Evolutionary conservation across 1,139 yeast genomes (phyloP).

Genomic region (Wickerhamomyces sp.): DNA sequence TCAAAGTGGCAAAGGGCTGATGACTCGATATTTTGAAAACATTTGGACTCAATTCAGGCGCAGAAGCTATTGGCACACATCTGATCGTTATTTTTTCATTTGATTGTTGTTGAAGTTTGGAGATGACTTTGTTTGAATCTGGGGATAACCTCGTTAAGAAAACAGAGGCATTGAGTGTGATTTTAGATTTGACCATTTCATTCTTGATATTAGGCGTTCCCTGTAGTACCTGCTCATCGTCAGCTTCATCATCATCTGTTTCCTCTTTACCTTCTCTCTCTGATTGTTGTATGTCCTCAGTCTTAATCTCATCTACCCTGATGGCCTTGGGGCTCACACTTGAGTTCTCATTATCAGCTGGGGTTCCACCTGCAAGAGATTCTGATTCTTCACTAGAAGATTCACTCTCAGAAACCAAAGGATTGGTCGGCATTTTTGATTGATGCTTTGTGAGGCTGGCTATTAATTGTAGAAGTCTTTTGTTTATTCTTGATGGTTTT

Average conservation of each 20-base stretch:
- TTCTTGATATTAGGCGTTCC: constrained; percentile 11
- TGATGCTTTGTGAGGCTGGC: not conserved
- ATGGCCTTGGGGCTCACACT: not conserved
- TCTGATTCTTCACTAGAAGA: constrained; percentile 10
- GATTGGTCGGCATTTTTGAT: constrained; percentile 27
- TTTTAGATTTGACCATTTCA: constrained; percentile 13
- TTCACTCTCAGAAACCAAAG: constrained; percentile 27
- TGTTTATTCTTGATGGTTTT: not conserved
- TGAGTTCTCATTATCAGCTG: not conserved
- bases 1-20: constrained; percentile 43
- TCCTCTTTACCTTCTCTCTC: not conserved
- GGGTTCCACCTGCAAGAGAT: not conserved
- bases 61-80: constrained; percentile 57
- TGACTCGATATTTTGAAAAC: constrained; percentile 43
- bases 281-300: not conserved
- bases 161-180: constrained; percentile 18
- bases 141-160: constrained; percentile 16
- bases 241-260: constrained; percentile 1
- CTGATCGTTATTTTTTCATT: constrained; percentile 26
- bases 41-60: constrained; percentile 43
- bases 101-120: constrained; percentile 6
- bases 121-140: constrained; percentile 9
- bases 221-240: not conserved
- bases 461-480: not conserved
- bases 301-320: no score